Evolutionary conservation across 2,329 filamentous ascomycete species (phyloP), one percentile per base, ranked within the genome.

Genomic region (Didymella segeticola): DNA sequence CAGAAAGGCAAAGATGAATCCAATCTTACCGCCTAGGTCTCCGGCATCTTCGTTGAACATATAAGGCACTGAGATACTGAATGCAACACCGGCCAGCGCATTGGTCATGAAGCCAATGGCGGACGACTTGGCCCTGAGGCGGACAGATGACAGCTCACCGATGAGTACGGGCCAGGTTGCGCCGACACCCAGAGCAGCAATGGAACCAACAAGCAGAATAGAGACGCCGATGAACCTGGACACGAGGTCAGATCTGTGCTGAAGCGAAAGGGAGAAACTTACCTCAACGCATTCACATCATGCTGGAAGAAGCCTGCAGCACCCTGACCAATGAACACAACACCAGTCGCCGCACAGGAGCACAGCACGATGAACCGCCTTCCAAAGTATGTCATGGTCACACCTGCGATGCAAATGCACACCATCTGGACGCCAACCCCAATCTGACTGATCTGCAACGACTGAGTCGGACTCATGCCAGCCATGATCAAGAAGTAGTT

Each of bases 121-220:
- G 12, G 30, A 45, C 0, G 91, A 95, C 80, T 96, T 96, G 77
- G 93, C 91, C 69, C 91, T 89, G 27, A 96, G 81, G 4, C 91
- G 83, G 14, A 89, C 84, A 0, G 90, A 90, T 0, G 90, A 90
- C 26, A 96, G 74, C 72, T 36, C 22, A 25, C 30, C 26, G 11
- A 31, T 39, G 25, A 46, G 30, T 12, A 36, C 29, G 9, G 29
- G 30, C 23, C 47, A 43, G 25, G 47, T 17, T 14, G 47, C 20
- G 11, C 29, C 29, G 3, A 27, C 27, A 41, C 36, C n/a, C 5
- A 41, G 45, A 6, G 45, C n/a, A 41, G 45, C 19, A 7, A 41
- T 33, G 2, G 27, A 9, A 11, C 36, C 22, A 20, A 41, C 29
- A n/a, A 41, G 31, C 15, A 46, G 45, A 27, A 41, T 33, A 14